Percentiles rank a stretch among this genome's conserved stretches.
phyloP scores from a whole-genome alignment of 2,329 filamentous ascomycete genomes.

The Cladosporium cucumerinum region DNA sequence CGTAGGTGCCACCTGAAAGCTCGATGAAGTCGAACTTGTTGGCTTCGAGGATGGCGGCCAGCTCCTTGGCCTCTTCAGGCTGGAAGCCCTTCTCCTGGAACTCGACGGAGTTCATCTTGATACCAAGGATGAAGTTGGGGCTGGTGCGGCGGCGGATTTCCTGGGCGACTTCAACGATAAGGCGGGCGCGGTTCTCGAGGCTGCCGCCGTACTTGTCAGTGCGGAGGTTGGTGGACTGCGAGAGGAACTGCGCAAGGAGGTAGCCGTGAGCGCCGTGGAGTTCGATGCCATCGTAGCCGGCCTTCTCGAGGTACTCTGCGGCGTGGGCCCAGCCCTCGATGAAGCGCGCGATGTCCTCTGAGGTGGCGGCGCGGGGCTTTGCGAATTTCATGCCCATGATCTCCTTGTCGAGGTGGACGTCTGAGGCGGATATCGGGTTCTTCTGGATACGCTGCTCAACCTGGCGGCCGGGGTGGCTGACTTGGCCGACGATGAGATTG shows the following conservation, averaged over 20 bases:
- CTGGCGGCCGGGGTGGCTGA: slow-evolving; percentile 63
- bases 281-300: slow-evolving; percentile 55
- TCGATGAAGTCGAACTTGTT: slow-evolving; percentile 57
- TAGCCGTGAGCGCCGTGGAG: slow-evolving; percentile 47
- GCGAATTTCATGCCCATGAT: slow-evolving; percentile 51
- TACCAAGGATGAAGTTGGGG: slow-evolving; percentile 46
- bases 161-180: slow-evolving; percentile 41
- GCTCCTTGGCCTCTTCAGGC: slow-evolving; percentile 48
- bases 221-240: slow-evolving; percentile 41
- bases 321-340: slow-evolving; percentile 61
- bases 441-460: slow-evolving; percentile 44
- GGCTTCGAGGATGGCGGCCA: slow-evolving; percentile 50
- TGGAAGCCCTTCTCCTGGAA: slow-evolving; percentile 53
- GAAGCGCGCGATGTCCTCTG: slow-evolving; percentile 55
- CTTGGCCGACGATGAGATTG: slow-evolving; percentile 57
- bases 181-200: slow-evolving; percentile 42
- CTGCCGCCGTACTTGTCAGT: slow-evolving; percentile 45
- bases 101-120: slow-evolving; percentile 60
- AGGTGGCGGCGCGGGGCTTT: slow-evolving; percentile 52
- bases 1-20: slow-evolving; percentile 59
- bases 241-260: slow-evolving; percentile 46
- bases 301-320: slow-evolving; percentile 59
- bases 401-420: slow-evolving; percentile 44
- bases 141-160: slow-evolving; percentile 38
- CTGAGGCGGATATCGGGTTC: slow-evolving; percentile 51